Evolutionary conservation across 2,329 filamentous ascomycete genomes (phyloP).

Genomic region (Nigrospora oryzae): DNA sequence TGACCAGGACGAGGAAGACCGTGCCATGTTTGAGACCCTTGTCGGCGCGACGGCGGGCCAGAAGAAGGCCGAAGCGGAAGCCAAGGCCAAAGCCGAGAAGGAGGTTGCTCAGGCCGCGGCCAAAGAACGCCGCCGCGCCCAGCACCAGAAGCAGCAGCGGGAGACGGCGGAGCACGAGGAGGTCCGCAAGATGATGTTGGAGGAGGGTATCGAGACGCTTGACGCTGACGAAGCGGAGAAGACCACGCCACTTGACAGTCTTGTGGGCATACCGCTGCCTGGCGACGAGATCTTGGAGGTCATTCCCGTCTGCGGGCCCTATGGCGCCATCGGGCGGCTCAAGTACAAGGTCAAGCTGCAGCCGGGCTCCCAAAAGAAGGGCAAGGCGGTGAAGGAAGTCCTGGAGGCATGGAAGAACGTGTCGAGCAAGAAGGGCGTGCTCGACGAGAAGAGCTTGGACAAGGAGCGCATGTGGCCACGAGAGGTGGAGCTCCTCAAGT

Average conservation of each 20-base stretch:
- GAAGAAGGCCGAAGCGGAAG: slow-evolving; percentile 61
- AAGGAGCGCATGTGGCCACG: slow-evolving; percentile 74
- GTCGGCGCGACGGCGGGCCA: slow-evolving; percentile 67
- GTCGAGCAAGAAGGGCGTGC: slow-evolving; percentile 44
- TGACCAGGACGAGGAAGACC: slow-evolving; percentile 90
- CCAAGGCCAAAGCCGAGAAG: slow-evolving; percentile 55
- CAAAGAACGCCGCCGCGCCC: slow-evolving; percentile 66
- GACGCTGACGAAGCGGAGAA: slow-evolving; percentile 52
- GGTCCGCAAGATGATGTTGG: slow-evolving; percentile 49
- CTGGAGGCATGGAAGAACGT: slow-evolving; percentile 71
- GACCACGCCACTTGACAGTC: slow-evolving; percentile 52
- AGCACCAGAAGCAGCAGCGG: slow-evolving; percentile 70
- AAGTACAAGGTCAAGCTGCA: slow-evolving; percentile 97
- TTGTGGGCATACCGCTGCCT: slow-evolving; percentile 69
- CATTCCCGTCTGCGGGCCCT: slow-evolving; percentile 57
- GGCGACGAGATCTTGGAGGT: slow-evolving; percentile 76
- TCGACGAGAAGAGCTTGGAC: slow-evolving; percentile 54
- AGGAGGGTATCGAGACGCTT: slow-evolving; percentile 48
- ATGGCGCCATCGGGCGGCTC: slow-evolving; percentile 55
- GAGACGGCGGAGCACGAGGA: slow-evolving; percentile 73
- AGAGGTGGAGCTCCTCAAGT: slow-evolving; percentile 78
- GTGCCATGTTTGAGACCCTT: slow-evolving; percentile 72
- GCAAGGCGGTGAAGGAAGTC: slow-evolving; percentile 87
- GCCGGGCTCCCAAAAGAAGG: slow-evolving; percentile 83
- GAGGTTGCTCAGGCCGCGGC: slow-evolving; percentile 67